These are phyloP conservation scores for Bifiguratus adelaidae DNA, from an alignment of 192 early-diverging fungal genomes.

Conservation along the genomic window DNA sequence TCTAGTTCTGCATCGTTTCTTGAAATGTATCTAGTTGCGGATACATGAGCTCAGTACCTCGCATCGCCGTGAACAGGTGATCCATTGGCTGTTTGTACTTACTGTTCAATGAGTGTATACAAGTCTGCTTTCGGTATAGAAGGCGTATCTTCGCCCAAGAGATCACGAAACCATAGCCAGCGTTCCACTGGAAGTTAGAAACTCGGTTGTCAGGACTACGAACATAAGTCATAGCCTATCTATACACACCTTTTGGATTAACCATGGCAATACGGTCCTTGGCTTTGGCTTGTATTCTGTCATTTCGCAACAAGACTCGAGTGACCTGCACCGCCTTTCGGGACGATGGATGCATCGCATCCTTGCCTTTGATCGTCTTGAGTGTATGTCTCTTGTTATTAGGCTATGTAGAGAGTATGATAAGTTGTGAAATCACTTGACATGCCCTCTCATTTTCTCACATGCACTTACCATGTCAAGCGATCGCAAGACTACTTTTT, in stretches of 20 bases:
- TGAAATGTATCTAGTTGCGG: conserved; percentile 23
- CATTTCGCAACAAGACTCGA: conserved; percentile 33
- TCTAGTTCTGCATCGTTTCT: conserved; percentile 35
- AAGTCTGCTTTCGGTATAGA: conserved; percentile 19
- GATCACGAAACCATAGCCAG: conserved; percentile 41
- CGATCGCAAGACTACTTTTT: too few relatives aligned
- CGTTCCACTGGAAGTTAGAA: conserved; percentile 23
- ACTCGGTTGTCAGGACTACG: conserved; percentile 5
- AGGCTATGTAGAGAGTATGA: conserved; percentile 9
- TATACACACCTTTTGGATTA: conserved; percentile 17
- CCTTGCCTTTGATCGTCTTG: conserved; percentile 45
- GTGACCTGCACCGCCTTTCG: conserved; percentile 42
- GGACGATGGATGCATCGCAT: conserved; percentile 40
- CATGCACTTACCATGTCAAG: too few relatives aligned
- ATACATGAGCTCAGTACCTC: too few relatives aligned
- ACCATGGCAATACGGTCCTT: conserved; percentile 5
- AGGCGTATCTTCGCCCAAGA: conserved; percentile 26
- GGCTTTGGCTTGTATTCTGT: conserved; percentile 28
- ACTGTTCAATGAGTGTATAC: conserved; percentile 22
- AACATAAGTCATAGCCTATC: background rate
- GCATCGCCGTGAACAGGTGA: too few relatives aligned
- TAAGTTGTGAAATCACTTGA: background rate
- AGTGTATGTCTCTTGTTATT: conserved; percentile 43
- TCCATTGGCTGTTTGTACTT: background rate
- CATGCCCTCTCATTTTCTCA: too few relatives aligned